Evolutionary conservation across 1,284 basidiomycete genomes (phyloP), one percentile per base, ranked within the genome.

Genomic region (Xerocomus alliaceus): DNA sequence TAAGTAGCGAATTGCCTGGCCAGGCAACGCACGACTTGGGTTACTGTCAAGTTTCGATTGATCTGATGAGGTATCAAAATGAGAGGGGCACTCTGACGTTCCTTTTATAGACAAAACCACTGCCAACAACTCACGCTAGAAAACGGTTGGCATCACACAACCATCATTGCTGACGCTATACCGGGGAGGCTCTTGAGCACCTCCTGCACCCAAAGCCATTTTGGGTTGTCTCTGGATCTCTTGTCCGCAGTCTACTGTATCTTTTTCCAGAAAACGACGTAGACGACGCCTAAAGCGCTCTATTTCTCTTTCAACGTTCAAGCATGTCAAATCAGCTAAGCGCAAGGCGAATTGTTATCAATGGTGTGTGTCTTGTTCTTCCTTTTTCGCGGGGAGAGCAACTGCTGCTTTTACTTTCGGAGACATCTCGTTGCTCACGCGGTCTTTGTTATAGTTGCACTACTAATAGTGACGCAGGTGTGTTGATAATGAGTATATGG

Each of bases 401-500:
- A 17, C 34, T 34, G 17, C 48, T 5, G 49, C 29, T 56, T 48
- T 60, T 22, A 24, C 29, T 3, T 44, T 32, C 28, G n/a, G 34
- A 48, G n/a, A n/a, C n/a, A n/a, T n/a, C n/a, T n/a, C n/a, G n/a
- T 66, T 1, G 39, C 56, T 75, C 22, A 75, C 32, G 1, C 39
- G 13, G 55, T 35, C 24, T 17, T 45, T 29, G 8, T 60, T 28
- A n/a, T 61, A 89, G 88, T 87, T 58, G 84, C 85, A 18, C 74
- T 90, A 52, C 83, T 89, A 58, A 79, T 85, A 44, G 86, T 84
- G n/a, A 83, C 86, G 18, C 87, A 88, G 77, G 87, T 86, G 76
- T 63, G 83, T 84, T 34, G 18, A 42, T 28, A 6, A 5, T 20
- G 42, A 39, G 20, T 20, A 12, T 22, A 37, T 22, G 15, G 22